phyloP scores from a whole-genome alignment of 1,139 yeast genomes.

The Yamadazyma epiphylla region DNA sequence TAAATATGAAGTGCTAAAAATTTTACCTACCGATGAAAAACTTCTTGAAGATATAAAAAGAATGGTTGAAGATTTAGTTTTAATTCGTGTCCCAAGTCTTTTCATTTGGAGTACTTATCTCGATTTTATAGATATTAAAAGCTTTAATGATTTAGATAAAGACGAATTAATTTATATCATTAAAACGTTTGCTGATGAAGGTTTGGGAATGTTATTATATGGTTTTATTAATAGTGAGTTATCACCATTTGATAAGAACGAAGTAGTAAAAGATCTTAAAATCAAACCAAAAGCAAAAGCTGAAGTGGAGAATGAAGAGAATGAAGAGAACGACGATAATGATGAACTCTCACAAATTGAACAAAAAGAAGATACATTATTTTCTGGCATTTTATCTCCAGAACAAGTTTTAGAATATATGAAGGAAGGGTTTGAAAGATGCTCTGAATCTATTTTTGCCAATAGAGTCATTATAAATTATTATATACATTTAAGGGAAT shows the following conservation, averaged over 20 bases:
- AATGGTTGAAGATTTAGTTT: constrained; percentile 69
- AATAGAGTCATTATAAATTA: constrained; percentile 63
- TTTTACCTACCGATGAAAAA: constrained; percentile 34
- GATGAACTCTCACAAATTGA: constrained; percentile 8
- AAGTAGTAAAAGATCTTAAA: constrained; percentile 13
- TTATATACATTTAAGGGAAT: constrained; percentile 60
- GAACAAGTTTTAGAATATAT: constrained; percentile 54
- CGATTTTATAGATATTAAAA: constrained; percentile 67
- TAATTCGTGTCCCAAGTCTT: constrained; percentile 56
- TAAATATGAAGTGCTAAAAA: constrained; percentile 49
- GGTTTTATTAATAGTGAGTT: constrained; percentile 63
- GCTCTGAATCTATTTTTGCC: constrained; percentile 53
- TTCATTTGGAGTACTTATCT: constrained; percentile 74
- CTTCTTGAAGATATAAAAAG: constrained; percentile 45
- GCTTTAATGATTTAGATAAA: constrained; percentile 47
- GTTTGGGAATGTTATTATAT: constrained; percentile 60
- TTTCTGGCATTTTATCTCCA: constrained; percentile 26
- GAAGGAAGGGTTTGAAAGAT: constrained; percentile 48
- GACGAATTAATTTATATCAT: constrained; percentile 48
- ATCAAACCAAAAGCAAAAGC: constrained; percentile 9
- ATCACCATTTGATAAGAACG: constrained; percentile 50
- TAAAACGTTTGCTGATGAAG: constrained; percentile 54
- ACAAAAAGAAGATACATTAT: constrained; percentile 8
- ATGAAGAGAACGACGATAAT: constrained; percentile 18
- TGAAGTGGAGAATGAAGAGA: constrained; percentile 11